Evolutionary conservation across 345 rosid genomes (phyloP), one percentile per base, ranked within the genome.

Genomic region (Angophora floribunda): DNA sequence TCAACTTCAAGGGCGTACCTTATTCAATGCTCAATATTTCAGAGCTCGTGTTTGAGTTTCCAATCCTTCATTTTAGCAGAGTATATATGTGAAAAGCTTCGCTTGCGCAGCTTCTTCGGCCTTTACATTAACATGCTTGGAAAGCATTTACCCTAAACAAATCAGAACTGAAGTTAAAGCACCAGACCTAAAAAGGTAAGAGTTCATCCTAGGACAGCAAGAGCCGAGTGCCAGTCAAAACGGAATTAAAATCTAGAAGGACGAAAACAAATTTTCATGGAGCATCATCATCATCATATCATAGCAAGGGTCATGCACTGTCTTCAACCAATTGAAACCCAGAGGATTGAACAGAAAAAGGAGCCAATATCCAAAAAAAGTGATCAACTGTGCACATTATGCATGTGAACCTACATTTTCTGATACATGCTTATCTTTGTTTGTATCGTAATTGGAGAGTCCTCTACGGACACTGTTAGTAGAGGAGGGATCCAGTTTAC

Each of bases 381-480:
- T 61, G 36, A 28, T 61, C 70, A 61, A 61, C 16, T 32, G n/a
- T 28, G 70, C 32, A 61, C 16, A 61, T 28, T n/a, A 65, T 51
- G 67, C 32, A 57, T 41, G 70, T 28, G 7, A 3, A 61, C 70
- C 15, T 61, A 6, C 14, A 2, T 78, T 80, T 84, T 51, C 41
- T 45, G 41, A 49, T 57, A 59, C 86, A 55, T 3, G 57, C 89
- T 87, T 59, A 94, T 93, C 96, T 91, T 92, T 91, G 87, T 93
- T 94, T 45, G 92, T 90, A 26, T 90, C 86, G 91, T 95, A 94
- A 90, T 91, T 93, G 22, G 96, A 91, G 86, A 93, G 92, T 86
- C 92, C 94, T 91, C 96, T 91, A 9, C 92, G 93, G 89, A 93
- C 91, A 65, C 75, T 57, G 52, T 91, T 92, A 41, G 95, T 90